Conservation (phyloP, 1,284 basidiomycete species). For the Naganishia albida region DNA sequence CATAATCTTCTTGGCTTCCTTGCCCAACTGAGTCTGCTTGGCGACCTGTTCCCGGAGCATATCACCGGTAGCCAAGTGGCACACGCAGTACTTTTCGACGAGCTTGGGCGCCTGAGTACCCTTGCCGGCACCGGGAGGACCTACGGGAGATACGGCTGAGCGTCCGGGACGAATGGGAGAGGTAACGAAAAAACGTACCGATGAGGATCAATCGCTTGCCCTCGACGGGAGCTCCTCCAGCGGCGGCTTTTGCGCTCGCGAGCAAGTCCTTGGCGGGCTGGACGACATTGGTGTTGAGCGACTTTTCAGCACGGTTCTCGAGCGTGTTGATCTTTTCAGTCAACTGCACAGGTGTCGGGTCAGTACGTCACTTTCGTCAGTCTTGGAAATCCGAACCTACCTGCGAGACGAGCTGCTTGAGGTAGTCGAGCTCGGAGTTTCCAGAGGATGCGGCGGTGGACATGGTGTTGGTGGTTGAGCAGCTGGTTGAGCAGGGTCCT, state of each 20-base stretch:
- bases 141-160: not conserved
- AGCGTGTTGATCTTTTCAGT: constrained; percentile 50
- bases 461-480: constrained; percentile 1
- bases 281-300: constrained; percentile 73
- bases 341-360: constrained; percentile 38
- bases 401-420: constrained; percentile 81
- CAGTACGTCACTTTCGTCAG: not conserved
- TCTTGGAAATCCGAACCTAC: constrained; percentile 37
- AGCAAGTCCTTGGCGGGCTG: constrained; percentile 68
- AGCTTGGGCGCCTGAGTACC: constrained; percentile 96
- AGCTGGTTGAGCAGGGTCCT: too few species aligned
- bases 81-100: constrained; percentile 88
- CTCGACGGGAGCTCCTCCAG: constrained; percentile 43
- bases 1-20: constrained; percentile 97
- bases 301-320: constrained; percentile 42
- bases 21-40: constrained; percentile 81
- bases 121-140: constrained; percentile 93
- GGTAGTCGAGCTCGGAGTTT: constrained; percentile 72
- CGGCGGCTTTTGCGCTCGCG: constrained; percentile 54
- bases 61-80: constrained; percentile 97
- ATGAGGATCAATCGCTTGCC: constrained; percentile 74
- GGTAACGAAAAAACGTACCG: constrained; percentile 56
- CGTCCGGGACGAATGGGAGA: not conserved
- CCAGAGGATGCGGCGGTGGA: constrained; percentile 15
- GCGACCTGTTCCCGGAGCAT: constrained; percentile 95